Base-by-base conservation (phyloP, 179 eudicot genomes). In the Spinacia oleracea region DNA sequence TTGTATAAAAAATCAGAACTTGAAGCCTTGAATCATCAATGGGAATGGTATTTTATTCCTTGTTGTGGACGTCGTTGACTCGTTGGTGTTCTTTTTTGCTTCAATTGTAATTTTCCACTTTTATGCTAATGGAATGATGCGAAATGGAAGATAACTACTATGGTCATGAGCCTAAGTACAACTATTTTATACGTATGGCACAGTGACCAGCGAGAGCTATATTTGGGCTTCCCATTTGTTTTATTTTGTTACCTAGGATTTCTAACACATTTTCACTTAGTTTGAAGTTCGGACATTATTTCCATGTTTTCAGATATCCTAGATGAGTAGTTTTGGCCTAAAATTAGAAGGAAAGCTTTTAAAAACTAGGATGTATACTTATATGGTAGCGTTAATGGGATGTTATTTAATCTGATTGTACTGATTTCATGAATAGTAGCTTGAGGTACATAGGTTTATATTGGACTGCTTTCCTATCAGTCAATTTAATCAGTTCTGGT, bases 11-110 rank as follows among this genome's bases (percentile, higher is more conserved):
- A 70, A 32, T 29, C 14, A 66, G 15, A 32, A 46, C 23, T 66
- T 31, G 23, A 2, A 18, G 2, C 0, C 25, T 1, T 70, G 31
- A 29, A 4, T 32, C 5, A 6, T 63, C 40, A 38, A 38, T 63
- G 51, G 12, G 29, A n/a, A 67, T 67, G 14, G 29, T 21, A 21
- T 1, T 5, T 25, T 9, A 27, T 31, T 20, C 29, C 48, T 20
- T 67, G 71, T 18, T 67, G 71, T 67, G 71, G 48, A 40, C 40
- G 29, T 40, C 45, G n/a, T n/a, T n/a, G n/a, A n/a, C n/a, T n/a
- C n/a, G n/a, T 66, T 32, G 3, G 70, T 66, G 70, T 2, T 38
- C 25, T 18, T 5, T 12, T 43, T 9, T 11, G 27, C 16, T 16
- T 43, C 48, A 25, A 38, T 42, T 18, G 9, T 31, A 43, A 25